Conservation (phyloP, 2,329 filamentous ascomycete species). For the Neofusicoccum kwambonambiense region DNA sequence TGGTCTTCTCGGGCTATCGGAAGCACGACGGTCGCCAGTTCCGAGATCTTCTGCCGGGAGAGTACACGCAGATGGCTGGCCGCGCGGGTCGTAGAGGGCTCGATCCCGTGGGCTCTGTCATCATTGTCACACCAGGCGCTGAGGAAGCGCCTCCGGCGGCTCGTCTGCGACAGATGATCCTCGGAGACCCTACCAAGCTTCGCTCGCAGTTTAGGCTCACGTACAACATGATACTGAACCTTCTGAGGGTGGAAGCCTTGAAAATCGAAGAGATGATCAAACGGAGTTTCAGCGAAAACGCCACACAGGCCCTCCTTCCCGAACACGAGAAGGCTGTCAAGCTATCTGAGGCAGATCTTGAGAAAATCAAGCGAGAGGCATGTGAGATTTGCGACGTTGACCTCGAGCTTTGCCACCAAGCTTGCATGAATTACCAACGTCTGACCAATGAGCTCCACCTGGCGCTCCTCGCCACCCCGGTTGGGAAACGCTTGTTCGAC, state of each 20-base stretch:
- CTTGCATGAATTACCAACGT: conserved; percentile 74
- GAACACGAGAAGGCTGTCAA: conserved; percentile 96
- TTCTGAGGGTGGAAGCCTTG: conserved; percentile 89
- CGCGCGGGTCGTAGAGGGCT: conserved; percentile 89
- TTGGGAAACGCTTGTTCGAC: conserved; percentile 76
- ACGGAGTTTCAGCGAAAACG: conserved; percentile 97
- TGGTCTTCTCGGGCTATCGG: conserved; percentile 94
- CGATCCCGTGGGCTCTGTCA: conserved; percentile 89
- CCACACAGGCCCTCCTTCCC: conserved; percentile 87
- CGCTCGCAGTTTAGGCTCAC: conserved; percentile 94
- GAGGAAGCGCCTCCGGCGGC: conserved; percentile 86
- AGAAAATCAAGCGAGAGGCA: conserved; percentile 81
- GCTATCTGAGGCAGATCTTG: conserved; percentile 85
- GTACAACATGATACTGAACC: conserved; percentile 98
- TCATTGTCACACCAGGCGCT: conserved; percentile 77
- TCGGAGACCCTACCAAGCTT: conserved; percentile 92
- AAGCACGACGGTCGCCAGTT: conserved; percentile 95
- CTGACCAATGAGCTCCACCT: conserved; percentile 80
- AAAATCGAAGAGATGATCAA: conserved; percentile 99
- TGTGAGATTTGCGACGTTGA: conserved; percentile 80
- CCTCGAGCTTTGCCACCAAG: conserved; percentile 77
- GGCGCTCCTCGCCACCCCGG: conserved; percentile 72
- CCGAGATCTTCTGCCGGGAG: conserved; percentile 85
- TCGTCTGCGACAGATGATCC: conserved; percentile 87
- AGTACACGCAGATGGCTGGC: conserved; percentile 99